Conservation (phyloP, 1,284 basidiomycete species). For the Ceratobasidium papillatum region DNA sequence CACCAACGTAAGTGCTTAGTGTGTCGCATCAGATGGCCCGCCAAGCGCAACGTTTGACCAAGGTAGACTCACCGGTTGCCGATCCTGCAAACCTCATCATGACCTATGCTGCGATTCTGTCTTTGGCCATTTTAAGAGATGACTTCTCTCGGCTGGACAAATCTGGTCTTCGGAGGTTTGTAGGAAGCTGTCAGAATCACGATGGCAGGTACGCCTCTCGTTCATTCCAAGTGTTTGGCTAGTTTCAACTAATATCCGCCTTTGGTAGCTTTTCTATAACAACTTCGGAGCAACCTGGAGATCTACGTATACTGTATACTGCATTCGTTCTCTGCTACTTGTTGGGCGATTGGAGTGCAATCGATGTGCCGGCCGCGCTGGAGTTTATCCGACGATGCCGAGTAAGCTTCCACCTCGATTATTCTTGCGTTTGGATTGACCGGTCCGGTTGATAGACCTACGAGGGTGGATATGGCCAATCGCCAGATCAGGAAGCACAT, state of each 20-base stretch:
- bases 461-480: conserved; percentile 92
- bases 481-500: conserved; percentile 83
- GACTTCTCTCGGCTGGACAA: conserved; percentile 75
- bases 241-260: background rate
- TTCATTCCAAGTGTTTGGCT: background rate
- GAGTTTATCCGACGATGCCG: conserved; percentile 73
- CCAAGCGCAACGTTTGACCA: conserved; percentile 7
- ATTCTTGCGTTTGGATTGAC: background rate
- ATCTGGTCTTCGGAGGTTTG: conserved; percentile 66
- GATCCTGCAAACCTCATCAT: conserved; percentile 87
- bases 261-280: conserved; percentile 75
- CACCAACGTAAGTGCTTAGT: conserved; percentile 37
- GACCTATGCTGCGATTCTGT: conserved; percentile 87
- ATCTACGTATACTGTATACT: conserved; percentile 87
- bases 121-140: conserved; percentile 84
- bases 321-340: conserved; percentile 84
- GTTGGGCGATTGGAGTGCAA: conserved; percentile 78
- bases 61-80: conserved; percentile 49
- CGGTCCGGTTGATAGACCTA: conserved; percentile 67
- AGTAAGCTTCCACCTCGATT: conserved; percentile 58
- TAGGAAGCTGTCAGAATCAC: conserved; percentile 73
- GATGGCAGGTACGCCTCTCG: conserved; percentile 75
- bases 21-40: background rate
- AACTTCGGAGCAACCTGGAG: conserved; percentile 67
- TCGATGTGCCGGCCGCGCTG: conserved; percentile 69